phyloP scores from a whole-genome alignment of 352 stramenopile genomes.

The Globisporangium nodosum region DNA sequence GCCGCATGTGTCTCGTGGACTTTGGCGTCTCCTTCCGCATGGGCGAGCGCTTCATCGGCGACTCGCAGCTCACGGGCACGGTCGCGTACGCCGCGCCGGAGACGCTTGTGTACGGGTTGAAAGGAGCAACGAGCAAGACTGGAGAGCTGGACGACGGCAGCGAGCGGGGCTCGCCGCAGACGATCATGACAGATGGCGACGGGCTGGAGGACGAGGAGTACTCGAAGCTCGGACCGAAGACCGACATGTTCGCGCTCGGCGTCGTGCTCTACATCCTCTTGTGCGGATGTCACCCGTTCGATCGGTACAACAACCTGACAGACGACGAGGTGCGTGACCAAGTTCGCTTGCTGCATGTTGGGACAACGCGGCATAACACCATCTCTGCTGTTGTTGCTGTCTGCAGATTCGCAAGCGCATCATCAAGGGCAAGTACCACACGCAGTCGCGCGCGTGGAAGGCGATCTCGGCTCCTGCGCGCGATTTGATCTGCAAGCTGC shows the following conservation, averaged over 20 bases:
- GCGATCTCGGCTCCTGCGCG: conserved; percentile 53
- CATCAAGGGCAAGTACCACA: conserved; percentile 70
- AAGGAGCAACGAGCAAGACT: conserved; percentile 7
- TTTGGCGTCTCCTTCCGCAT: conserved; percentile 82
- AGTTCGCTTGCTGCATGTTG: not conserved
- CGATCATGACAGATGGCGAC: conserved; percentile 13
- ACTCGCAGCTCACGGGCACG: conserved; percentile 69
- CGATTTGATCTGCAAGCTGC: conserved; percentile 69
- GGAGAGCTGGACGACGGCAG: not conserved
- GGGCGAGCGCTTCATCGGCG: conserved; percentile 67
- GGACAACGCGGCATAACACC: too few species aligned
- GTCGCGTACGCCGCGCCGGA: conserved; percentile 73
- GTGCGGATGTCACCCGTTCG: conserved; percentile 80
- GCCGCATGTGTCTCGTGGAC: conserved; percentile 80
- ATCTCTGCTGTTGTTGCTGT: not conserved
- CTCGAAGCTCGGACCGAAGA: conserved; percentile 53
- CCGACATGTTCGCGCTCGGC: conserved; percentile 80
- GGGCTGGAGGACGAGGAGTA: conserved; percentile 27
- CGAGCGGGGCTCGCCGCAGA: conserved; percentile 1
- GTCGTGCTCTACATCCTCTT: conserved; percentile 83
- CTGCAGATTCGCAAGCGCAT: conserved; percentile 72
- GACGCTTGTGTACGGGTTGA: conserved; percentile 46
- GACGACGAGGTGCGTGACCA: conserved; percentile 56
- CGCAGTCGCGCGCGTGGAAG: conserved; percentile 66
- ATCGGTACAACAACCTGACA: conserved; percentile 81